phyloP scores from a whole-genome alignment of 108 stramenopile genomes.

The Parietichytrium sp. region DNA sequence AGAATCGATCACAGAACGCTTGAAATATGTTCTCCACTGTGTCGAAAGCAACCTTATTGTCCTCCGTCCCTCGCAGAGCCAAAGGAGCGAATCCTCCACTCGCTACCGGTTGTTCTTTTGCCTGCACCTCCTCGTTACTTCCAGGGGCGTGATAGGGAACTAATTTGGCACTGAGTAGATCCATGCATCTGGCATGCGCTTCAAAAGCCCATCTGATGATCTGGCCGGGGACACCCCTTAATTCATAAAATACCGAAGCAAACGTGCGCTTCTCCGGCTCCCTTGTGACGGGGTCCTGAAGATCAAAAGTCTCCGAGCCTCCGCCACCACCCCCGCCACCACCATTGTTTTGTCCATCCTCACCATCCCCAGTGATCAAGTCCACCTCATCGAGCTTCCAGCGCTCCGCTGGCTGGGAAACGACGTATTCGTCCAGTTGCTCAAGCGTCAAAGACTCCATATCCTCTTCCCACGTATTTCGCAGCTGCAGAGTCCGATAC shows the following conservation, averaged over 20 bases:
- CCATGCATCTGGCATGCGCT: background rate
- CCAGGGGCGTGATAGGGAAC: no score
- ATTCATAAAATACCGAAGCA: background rate
- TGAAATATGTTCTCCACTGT: background rate
- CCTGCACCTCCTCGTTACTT: no score
- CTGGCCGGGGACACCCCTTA: slow-evolving; percentile 26
- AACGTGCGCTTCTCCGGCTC: background rate
- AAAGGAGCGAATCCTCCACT: no score
- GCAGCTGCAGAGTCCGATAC: background rate
- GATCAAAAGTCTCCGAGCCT: no score
- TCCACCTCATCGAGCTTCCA: background rate
- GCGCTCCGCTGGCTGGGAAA: no score
- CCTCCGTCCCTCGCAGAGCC: background rate
- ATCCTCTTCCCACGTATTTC: background rate
- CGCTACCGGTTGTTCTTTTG: no score
- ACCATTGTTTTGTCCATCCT: no score
- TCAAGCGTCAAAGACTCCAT: background rate
- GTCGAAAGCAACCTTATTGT: background rate
- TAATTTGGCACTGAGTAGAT: slow-evolving; percentile 9
- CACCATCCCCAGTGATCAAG: no score
- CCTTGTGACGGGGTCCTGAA: background rate
- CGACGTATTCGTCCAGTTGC: no score
- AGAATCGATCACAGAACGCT: slow-evolving; percentile 6
- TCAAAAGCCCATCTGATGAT: background rate
- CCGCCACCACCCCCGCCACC: no score